Evolutionary conservation across 352 stramenopile genomes (phyloP), one percentile per base, ranked within the genome.

Genomic region (Phytopythium helicoides): DNA sequence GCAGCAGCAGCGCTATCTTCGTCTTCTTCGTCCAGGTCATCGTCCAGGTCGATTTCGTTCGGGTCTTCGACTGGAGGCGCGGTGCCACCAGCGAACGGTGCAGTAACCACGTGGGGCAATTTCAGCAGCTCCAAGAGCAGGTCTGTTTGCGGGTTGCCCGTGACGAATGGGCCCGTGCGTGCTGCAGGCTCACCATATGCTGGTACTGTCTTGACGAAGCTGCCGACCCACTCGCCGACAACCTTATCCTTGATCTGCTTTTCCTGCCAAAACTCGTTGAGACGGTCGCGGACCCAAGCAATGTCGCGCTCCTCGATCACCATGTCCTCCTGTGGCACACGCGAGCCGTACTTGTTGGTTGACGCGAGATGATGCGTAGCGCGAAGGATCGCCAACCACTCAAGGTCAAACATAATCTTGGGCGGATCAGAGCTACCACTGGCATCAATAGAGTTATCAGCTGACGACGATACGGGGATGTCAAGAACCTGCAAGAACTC

Each of bases 61-160:
- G 78, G 75, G 31, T 89, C 72, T 26, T 71, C 60, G 11, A 79
- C 48, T 11, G 21, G 21, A 25, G 25, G 31, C 49, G 38, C 33
- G 0, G 40, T 53, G 22, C 25, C 38, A 25, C 56, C 25, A 10
- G 37, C 53, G 62, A 87, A 98, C n/a, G 96, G 93, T 18, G 93
- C 74, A 12, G 97, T 99, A 9, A 98, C 76, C 19, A 94, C 81
- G 59, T 99, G 97, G n/a, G 81, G 75, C 19, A 99, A 68, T 57
- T 95, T 92, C 31, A 99, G 71, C 41, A 97, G 64, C 45, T 89
- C 68, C 47, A 99, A 62, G 25, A 98, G 72, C 48, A 85, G 47
- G 64, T 99, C 97, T 1, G 96, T 99, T 62, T 99, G 96, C 7
- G 93, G 96, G 56, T 98, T 99, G 2, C 96, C 95, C 50, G 67